Conservation (phyloP, 805 yeast species). For the Metschnikowia kofuensis region DNA sequence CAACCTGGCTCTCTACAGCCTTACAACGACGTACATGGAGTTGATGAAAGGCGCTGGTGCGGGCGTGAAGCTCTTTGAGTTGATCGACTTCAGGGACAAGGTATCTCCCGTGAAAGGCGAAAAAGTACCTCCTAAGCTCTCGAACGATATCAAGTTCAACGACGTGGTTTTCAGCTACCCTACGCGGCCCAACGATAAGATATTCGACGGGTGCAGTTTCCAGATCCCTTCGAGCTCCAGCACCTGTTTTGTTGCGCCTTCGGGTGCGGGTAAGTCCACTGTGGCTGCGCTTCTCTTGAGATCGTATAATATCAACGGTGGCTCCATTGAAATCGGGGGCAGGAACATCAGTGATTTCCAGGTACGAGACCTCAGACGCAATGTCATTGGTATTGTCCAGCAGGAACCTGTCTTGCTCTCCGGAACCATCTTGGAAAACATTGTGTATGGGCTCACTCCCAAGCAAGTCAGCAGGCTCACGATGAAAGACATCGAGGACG, state of each 20-base stretch:
- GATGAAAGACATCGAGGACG: slow-evolving; percentile 43
- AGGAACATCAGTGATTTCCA: slow-evolving; percentile 46
- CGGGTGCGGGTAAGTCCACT: slow-evolving; percentile 63
- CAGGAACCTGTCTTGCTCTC: slow-evolving; percentile 59
- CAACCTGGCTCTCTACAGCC: slow-evolving; percentile 42
- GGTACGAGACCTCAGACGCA: slow-evolving; percentile 46
- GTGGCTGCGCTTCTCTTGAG: slow-evolving; percentile 53
- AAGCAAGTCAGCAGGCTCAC: slow-evolving; percentile 30
- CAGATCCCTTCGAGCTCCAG: slow-evolving; percentile 34
- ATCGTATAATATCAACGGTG: slow-evolving; percentile 48
- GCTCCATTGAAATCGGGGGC: slow-evolving; percentile 53
- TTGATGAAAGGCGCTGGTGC: slow-evolving; percentile 49
- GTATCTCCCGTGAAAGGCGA: slow-evolving; percentile 38
- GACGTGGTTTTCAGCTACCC: slow-evolving; percentile 43
- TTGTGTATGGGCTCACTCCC: slow-evolving; percentile 49
- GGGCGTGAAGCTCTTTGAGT: slow-evolving; percentile 40
- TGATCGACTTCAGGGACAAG: slow-evolving; percentile 36
- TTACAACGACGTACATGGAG: slow-evolving; percentile 45
- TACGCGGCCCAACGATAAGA: slow-evolving; percentile 32
- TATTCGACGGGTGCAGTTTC: slow-evolving; percentile 39
- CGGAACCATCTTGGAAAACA: slow-evolving; percentile 55
- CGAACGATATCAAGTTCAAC: slow-evolving; percentile 37
- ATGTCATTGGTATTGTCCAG: slow-evolving; percentile 55
- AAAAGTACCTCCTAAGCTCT: slow-evolving; percentile 18
- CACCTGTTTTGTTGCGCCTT: slow-evolving; percentile 51